These are phyloP conservation scores for Lotmaria passim DNA, from an alignment of 208 protist species.

Conservation along the genomic window DNA sequence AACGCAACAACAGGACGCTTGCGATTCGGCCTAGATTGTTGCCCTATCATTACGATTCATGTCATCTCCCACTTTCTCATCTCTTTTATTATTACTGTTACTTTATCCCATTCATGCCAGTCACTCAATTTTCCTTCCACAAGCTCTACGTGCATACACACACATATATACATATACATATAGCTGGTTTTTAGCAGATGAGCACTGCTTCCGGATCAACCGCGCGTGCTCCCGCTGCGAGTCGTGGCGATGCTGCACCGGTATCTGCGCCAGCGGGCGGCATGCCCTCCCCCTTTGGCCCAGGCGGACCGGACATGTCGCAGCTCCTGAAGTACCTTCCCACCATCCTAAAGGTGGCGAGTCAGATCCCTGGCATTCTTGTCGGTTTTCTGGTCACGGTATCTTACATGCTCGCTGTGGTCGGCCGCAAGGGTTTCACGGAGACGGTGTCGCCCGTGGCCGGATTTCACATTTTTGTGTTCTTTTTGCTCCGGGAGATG, in stretches of 20 bases:
- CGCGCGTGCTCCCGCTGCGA: background rate
- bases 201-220: background rate
- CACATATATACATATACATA: too few relatives aligned
- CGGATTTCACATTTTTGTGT: slow-evolving; percentile 68
- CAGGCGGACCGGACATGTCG: slow-evolving; percentile 28
- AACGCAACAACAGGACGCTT: too few relatives aligned
- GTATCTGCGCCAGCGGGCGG: background rate
- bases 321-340: slow-evolving; percentile 63
- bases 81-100: too few relatives aligned
- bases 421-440: slow-evolving; percentile 45
- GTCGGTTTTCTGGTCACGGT: slow-evolving; percentile 62
- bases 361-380: slow-evolving; percentile 48
- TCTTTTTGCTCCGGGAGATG: slow-evolving; percentile 65
- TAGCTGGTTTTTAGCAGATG: too few relatives aligned
- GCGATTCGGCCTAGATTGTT: too few relatives aligned
- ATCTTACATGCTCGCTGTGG: slow-evolving; percentile 42
- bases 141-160: too few relatives aligned
- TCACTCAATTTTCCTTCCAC: background rate
- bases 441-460: slow-evolving; percentile 58
- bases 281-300: slow-evolving; percentile 23
- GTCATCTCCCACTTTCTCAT: too few relatives aligned
- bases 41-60: too few relatives aligned
- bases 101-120: too few relatives aligned
- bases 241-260: background rate
- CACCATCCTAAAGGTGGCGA: slow-evolving; percentile 45